Conservation (phyloP, 495 filamentous ascomycete genomes). For the Immersiella caudata region DNA sequence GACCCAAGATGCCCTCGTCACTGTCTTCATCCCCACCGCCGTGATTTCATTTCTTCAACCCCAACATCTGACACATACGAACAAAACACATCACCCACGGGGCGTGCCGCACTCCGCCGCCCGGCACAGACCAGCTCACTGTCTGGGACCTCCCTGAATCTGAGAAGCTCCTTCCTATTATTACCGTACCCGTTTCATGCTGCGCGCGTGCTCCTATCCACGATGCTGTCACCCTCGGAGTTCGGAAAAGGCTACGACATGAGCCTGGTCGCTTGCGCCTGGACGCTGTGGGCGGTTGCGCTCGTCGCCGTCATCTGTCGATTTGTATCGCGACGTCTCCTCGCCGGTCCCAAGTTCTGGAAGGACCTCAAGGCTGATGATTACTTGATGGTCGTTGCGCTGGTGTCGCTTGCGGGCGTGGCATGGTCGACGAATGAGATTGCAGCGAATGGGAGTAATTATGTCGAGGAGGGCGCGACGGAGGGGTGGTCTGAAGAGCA, state of each 20-base stretch:
- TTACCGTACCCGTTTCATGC: background rate
- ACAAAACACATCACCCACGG: background rate
- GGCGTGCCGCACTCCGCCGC: background rate
- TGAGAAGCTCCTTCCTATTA: background rate
- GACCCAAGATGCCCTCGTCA: no score
- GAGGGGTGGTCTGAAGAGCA: conserved; percentile 40
- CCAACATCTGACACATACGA: background rate
- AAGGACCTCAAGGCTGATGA: background rate
- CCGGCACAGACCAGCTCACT: background rate
- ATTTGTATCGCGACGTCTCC: background rate
- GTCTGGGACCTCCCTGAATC: background rate
- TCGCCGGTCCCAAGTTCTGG: background rate
- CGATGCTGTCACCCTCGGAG: background rate
- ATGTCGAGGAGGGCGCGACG: conserved; percentile 42
- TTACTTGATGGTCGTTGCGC: background rate
- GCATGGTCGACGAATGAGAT: conserved; percentile 46
- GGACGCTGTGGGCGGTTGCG: background rate
- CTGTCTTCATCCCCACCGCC: no score
- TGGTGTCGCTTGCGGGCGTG: background rate
- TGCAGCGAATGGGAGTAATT: conserved; percentile 49
- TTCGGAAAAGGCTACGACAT: background rate
- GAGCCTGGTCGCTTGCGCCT: background rate
- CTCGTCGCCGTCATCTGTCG: conserved; percentile 1
- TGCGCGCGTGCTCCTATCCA: no score
- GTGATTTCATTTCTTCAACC: background rate